Conservation (phyloP, 441 rosid species). For the Pelargonium citronellum region DNA sequence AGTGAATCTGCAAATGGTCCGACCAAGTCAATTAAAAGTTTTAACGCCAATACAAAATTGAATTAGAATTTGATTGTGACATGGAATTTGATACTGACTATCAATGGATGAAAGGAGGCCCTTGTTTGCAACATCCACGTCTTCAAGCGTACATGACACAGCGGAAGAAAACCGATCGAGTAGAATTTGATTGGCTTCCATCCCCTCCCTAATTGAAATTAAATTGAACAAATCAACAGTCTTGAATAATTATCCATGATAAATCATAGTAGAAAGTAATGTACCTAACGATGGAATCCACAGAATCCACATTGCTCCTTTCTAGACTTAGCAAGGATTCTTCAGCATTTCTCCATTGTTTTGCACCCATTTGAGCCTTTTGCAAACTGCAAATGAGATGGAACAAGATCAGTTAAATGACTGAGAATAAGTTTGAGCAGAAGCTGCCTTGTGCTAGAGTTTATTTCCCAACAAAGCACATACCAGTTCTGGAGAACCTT, state of each 20-base stretch:
- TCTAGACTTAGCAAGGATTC: slow-evolving; percentile 77
- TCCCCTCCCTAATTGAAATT: slow-evolving; percentile 52
- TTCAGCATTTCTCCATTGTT: slow-evolving; percentile 85
- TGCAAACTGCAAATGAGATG: slow-evolving; percentile 45
- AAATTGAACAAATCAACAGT: background rate
- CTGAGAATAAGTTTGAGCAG: background rate
- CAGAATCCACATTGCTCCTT: slow-evolving; percentile 72
- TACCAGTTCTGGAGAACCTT: slow-evolving; percentile 82
- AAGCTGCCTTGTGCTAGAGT: background rate
- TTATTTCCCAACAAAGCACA: slow-evolving; percentile 10
- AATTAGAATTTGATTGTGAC: background rate
- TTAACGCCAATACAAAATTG: background rate
- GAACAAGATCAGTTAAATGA: background rate
- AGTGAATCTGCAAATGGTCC: slow-evolving; percentile 56
- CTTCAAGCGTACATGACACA: slow-evolving; percentile 62
- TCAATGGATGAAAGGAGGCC: slow-evolving; percentile 64
- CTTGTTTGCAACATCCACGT: slow-evolving; percentile 55
- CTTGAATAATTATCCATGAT: background rate
- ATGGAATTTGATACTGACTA: slow-evolving; percentile 43
- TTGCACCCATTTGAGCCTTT: slow-evolving; percentile 67
- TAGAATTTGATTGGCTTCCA: slow-evolving; percentile 63
- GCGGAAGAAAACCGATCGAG: slow-evolving; percentile 62
- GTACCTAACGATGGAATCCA: slow-evolving; percentile 79
- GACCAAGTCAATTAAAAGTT: background rate
- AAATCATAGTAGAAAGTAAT: slow-evolving; percentile 8